Conservation (phyloP, 2,329 filamentous ascomycete species). For the Tolypocladium guangdongense region DNA sequence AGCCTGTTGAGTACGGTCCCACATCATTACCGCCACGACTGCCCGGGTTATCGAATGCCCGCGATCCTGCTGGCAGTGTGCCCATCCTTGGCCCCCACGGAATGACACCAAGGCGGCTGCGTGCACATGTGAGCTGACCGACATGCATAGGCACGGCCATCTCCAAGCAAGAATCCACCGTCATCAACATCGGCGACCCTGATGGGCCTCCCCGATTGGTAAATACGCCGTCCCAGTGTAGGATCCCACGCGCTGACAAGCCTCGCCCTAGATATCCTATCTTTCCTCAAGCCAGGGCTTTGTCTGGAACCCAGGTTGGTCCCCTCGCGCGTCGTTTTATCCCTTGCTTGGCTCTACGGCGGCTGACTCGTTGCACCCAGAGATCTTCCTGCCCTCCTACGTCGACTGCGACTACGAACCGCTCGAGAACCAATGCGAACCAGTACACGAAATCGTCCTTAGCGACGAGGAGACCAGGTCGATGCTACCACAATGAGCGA, state of each 20-base stretch:
- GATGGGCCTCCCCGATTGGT: conserved; percentile 65
- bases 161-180: conserved; percentile 65
- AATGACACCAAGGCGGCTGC: not conserved
- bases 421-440: conserved; percentile 64
- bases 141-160: conserved; percentile 51
- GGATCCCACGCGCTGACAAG: not conserved
- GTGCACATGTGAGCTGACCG: conserved; percentile 15
- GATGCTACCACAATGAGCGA: conserved; percentile 52
- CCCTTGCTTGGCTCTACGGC: not conserved
- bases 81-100: not conserved
- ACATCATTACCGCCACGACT: not conserved
- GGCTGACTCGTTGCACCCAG: conserved; percentile 25
- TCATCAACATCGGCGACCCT: conserved; percentile 66
- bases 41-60: not conserved
- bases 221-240: conserved; percentile 18
- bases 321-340: not conserved
- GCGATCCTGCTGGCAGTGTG: not conserved
- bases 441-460: conserved; percentile 66
- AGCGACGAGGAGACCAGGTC: conserved; percentile 65
- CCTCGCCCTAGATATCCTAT: conserved; percentile 56
- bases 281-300: conserved; percentile 72
- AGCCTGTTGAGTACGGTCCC: conserved; percentile 46
- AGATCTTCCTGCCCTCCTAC: conserved; percentile 74
- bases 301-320: conserved; percentile 66
- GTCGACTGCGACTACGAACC: conserved; percentile 64